phyloP scores from a whole-genome alignment of 1,284 basidiomycete genomes.

The Tilletiopsis washingtonensis region DNA sequence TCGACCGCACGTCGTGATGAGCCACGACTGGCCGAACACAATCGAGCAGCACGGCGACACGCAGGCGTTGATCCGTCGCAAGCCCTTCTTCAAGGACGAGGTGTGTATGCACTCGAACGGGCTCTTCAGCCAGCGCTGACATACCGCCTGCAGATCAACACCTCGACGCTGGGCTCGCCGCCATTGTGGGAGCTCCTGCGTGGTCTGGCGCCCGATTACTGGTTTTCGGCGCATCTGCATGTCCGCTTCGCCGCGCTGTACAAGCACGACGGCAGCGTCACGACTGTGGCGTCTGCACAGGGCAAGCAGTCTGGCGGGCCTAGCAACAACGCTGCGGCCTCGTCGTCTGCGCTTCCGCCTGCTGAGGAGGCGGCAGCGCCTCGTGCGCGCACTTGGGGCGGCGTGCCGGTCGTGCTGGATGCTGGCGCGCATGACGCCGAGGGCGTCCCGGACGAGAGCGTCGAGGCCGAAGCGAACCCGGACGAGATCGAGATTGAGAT shows the following conservation, averaged over 20 bases:
- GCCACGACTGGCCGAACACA: conserved; percentile 90
- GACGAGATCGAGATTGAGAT: conserved; percentile 63
- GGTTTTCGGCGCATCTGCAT: conserved; percentile 94
- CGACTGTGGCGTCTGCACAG: neutral
- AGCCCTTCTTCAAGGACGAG: conserved; percentile 74
- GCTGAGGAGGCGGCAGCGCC: too few species aligned
- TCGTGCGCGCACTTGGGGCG: too few species aligned
- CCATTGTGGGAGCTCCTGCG: conserved; percentile 72
- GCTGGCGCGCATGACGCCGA: neutral
- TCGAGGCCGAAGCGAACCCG: conserved; percentile 52
- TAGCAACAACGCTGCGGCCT: too few species aligned
- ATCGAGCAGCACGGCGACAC: conserved; percentile 78
- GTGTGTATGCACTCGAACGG: conserved; percentile 22
- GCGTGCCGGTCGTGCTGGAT: conserved; percentile 8
- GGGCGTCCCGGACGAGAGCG: neutral
- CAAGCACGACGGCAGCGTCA: conserved; percentile 2
- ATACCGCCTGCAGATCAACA: conserved; percentile 21
- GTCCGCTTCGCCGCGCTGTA: conserved; percentile 54
- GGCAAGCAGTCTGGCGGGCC: too few species aligned
- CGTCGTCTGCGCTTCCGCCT: too few species aligned
- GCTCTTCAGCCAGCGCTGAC: neutral
- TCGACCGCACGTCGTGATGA: conserved; percentile 67
- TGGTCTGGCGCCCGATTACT: conserved; percentile 73
- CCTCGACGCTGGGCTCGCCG: conserved; percentile 74
- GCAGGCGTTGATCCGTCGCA: conserved; percentile 61